Percentiles rank a stretch among this genome's conserved stretches.
These are phyloP conservation scores for Striga hermonthica DNA, from an alignment of 305 asterid species.

Conservation along the genomic window DNA sequence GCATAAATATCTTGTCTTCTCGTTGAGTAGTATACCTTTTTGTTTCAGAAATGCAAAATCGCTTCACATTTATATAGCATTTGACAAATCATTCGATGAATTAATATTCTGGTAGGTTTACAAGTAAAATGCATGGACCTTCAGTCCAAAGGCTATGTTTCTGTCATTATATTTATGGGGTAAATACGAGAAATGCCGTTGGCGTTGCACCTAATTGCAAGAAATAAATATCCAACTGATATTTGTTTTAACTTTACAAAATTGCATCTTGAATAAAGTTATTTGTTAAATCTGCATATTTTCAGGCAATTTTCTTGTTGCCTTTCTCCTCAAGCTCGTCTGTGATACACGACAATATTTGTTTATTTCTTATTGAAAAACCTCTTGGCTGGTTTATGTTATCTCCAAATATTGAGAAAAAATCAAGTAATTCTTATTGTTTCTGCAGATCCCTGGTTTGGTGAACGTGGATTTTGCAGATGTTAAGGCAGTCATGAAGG, in stretches of 20 bases:
- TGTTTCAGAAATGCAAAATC: neutral
- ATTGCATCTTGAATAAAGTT: no score
- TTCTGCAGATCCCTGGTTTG: slow-evolving; percentile 84
- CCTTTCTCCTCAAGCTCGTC: no score
- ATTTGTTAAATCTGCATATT: no score
- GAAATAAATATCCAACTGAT: neutral
- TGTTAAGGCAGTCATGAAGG: slow-evolving; percentile 94
- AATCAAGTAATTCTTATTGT: neutral
- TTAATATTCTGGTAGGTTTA: neutral
- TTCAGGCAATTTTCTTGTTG: no score
- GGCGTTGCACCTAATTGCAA: neutral
- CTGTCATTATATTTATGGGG: neutral
- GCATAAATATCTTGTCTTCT: neutral
- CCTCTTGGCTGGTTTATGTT: neutral
- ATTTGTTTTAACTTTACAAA: no score
- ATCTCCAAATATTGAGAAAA: neutral
- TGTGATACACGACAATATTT: no score
- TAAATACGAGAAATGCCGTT: neutral
- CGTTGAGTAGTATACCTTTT: neutral
- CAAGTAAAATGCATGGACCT: neutral
- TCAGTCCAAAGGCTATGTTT: neutral
- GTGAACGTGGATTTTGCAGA: slow-evolving; percentile 98
- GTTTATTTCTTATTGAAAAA: no score
- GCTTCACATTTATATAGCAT: no score
- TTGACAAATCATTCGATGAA: neutral